Evolutionary conservation across 2,329 filamentous ascomycete genomes (phyloP), one percentile per base, ranked within the genome.

Genomic region (Plectosphaerella plurivora): DNA sequence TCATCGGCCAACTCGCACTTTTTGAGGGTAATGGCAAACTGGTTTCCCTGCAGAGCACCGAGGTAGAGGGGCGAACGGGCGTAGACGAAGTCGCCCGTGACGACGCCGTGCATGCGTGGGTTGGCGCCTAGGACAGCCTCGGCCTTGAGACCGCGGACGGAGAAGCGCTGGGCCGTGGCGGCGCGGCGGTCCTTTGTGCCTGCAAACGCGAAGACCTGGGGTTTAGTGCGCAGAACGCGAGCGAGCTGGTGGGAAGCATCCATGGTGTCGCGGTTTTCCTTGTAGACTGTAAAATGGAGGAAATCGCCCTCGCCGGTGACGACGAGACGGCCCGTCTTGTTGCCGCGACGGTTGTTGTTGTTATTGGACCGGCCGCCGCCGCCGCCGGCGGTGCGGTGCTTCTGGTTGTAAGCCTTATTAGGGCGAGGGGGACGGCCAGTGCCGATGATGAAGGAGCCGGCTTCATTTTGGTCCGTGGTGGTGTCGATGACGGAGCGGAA

Each of bases 191-290:
- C 92, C 70, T 97, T 97, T 53, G 91, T 97, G 9, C 92, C 92
- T 4, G 92, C 91, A 51, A 82, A 83, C 45, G 75, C 75, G 61
- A 96, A 93, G 53, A 83, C 79, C 60, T 92, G 88, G 24, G 81
- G 77, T 65, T 89, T 91, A 57, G 89, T 75, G 64, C 87, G 88
- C 57, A 96, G 72, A 57, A 87, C 80, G 44, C 87, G 87, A 1
- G 86, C 83, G 41, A 97, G 79, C 62, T 88, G 89, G 50, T 83
- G 86, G 50, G 95, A 78, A 0, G 90, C 87, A 61, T 97, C 92
- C 89, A 96, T 95, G 1, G 92, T 97, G 65, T 97, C 92, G 65
- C 93, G 92, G 72, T 97, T 97, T 72, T 96, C 92, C 72, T 97
- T 97, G 81, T 93, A 95, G 49, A 97, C 77, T 1, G 89, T 93